Evolutionary conservation across 2,329 filamentous ascomycete genomes (phyloP).

Genomic region (Aspergillus tubingensis): DNA sequence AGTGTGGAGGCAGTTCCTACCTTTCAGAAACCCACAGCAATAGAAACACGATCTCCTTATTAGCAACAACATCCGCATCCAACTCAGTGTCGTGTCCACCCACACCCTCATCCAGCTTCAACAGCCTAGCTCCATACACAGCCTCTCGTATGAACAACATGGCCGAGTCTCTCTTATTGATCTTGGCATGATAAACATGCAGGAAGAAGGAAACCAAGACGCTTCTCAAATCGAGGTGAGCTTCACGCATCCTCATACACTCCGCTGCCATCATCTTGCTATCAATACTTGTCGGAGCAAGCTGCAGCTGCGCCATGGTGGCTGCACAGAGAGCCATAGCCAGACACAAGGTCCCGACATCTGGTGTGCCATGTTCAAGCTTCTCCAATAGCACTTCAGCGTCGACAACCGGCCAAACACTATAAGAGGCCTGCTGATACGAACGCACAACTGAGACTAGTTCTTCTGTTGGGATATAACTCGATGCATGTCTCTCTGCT

Average conservation of each 20-base stretch:
- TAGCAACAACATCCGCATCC: conserved; percentile 23
- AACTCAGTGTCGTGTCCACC: background rate
- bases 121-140: conserved; percentile 24
- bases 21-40: conserved; percentile 35
- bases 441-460: conserved; percentile 23
- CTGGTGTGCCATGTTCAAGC: conserved; percentile 8
- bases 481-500: background rate
- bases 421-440: conserved; percentile 30
- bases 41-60: conserved; percentile 29
- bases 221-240: conserved; percentile 22
- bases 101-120: conserved; percentile 23
- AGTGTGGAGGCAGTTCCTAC: conserved; percentile 11
- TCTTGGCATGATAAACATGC: conserved; percentile 36
- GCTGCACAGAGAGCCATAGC: conserved; percentile 32
- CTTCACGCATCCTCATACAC: conserved; percentile 27
- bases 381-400: conserved; percentile 20
- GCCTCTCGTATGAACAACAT: conserved; percentile 36
- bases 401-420: conserved; percentile 34
- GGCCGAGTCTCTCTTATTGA: conserved; percentile 29
- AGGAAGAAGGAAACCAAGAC: conserved; percentile 33
- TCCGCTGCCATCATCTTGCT: conserved; percentile 22
- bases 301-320: conserved; percentile 34
- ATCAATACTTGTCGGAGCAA: conserved; percentile 25
- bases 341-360: conserved; percentile 20
- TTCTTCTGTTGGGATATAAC: conserved; percentile 12